phyloP scores from a whole-genome alignment of 2,329 filamentous ascomycete genomes.

The Aurifilum marmelostoma region DNA sequence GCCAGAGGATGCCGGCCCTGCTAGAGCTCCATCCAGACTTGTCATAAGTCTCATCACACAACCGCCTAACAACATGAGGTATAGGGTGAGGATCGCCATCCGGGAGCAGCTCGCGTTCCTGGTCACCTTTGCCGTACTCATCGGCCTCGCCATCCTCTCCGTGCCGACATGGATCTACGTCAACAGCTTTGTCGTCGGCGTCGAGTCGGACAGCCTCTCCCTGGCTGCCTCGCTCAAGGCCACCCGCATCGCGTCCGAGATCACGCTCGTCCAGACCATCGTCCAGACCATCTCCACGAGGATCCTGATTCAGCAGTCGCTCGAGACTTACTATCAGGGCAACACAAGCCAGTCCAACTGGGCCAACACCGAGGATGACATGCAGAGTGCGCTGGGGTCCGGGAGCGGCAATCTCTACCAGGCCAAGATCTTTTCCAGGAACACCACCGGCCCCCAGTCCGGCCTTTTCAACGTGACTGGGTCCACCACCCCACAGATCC shows the following conservation, averaged over 20 bases:
- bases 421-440: constrained; percentile 71
- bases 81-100: constrained; percentile 80
- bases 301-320: constrained; percentile 59
- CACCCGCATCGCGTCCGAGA: constrained; percentile 75
- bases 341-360: constrained; percentile 65
- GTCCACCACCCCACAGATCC: constrained; percentile 50
- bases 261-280: constrained; percentile 77
- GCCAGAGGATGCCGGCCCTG: constrained; percentile 38
- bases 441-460: constrained; percentile 57
- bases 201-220: constrained; percentile 65
- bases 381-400: constrained; percentile 70
- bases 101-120: constrained; percentile 83
- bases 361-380: constrained; percentile 61
- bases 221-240: constrained; percentile 87
- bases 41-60: constrained; percentile 37
- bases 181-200: constrained; percentile 55
- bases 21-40: constrained; percentile 32
- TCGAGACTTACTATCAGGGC: constrained; percentile 56
- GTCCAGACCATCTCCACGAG: constrained; percentile 73
- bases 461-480: constrained; percentile 70
- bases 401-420: constrained; percentile 65
- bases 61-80: constrained; percentile 30
- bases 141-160: constrained; percentile 76
- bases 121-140: constrained; percentile 74
- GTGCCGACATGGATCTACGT: constrained; percentile 72